Evolutionary conservation across 2,329 filamentous ascomycete species (phyloP), one percentile per base, ranked within the genome.

Genomic region (Drechslerella stenobrocha): DNA sequence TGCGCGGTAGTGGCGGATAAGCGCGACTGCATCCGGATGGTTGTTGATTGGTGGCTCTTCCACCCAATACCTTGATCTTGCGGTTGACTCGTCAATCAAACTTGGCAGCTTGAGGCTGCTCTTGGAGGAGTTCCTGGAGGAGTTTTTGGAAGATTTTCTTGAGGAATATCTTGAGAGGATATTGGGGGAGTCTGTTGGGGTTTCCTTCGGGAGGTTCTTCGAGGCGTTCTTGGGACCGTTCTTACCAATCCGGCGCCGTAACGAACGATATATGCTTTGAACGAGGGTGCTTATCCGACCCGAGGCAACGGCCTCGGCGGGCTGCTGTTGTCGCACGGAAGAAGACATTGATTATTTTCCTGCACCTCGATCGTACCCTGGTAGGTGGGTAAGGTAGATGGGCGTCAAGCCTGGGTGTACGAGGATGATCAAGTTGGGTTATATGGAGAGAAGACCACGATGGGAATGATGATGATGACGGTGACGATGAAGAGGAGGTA

Each of bases 21-120:
- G 61, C 2, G 61, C 50, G 15, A 53, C 48, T 2, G 61, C 61
- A 48, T 58, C 53, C 0, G 61, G 61, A n/a, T 66, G 61, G 8
- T 53, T 46, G 24, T 66, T 53, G 47, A 66, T 66, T 1, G 61
- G 61, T 6, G 61, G 61, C n/a, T 66, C 61, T 34, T 66, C 61
- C 22, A 59, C 48, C 61, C 61, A 66, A 32, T 66, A 66, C 50
- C 52, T 66, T n/a, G 53, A 50, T n/a, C 58, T 66, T 30, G 61
- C 61, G 15, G 53, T 66, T 9, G 52, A 47, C 50, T 66, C 61
- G 32, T 66, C 61, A 32, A 66, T 66, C n/a, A n/a, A n/a, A n/a
- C n/a, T n/a, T n/a, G n/a, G n/a, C n/a, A n/a, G n/a, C 28, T 30
- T 30, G 5, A 30, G 11, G 28, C 28, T 30, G 28, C 28, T 30